Conservation (phyloP, 1,284 basidiomycete genomes). For the Boletus smithii region DNA sequence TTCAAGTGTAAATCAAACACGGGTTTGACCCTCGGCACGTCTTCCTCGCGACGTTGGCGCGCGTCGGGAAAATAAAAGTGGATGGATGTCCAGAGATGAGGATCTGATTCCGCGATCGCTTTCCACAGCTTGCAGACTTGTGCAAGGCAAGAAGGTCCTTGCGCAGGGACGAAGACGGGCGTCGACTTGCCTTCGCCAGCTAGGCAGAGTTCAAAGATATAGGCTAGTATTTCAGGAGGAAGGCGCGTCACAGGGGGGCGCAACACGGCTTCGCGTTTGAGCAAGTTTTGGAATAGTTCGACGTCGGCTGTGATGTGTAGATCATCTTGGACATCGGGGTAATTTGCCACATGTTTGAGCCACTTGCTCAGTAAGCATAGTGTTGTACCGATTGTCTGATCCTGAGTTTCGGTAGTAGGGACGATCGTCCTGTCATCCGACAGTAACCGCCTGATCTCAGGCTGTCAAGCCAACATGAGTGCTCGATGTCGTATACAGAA, state of each 20-base stretch:
- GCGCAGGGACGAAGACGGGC: background rate
- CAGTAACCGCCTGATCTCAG: background rate
- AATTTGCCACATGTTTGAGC: background rate
- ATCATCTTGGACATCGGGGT: background rate
- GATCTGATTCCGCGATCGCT: conserved; percentile 11
- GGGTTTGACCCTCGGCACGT: conserved; percentile 2
- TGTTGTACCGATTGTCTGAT: background rate
- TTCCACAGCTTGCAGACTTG: conserved; percentile 21
- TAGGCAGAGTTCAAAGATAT: conserved; percentile 17
- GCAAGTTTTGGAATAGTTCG: background rate
- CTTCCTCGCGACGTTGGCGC: background rate
- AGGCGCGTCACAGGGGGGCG: conserved; percentile 6
- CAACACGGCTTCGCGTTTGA: background rate
- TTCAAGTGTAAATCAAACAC: conserved; percentile 13
- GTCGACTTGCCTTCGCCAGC: background rate
- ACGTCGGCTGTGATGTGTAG: background rate
- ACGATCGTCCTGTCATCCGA: background rate
- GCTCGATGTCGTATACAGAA: no score
- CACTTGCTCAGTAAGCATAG: no score
- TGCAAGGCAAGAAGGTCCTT: conserved; percentile 7
- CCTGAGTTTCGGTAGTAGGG: background rate
- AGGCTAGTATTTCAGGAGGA: conserved; percentile 16
- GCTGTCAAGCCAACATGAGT: conserved; percentile 1
- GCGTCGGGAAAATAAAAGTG: conserved; percentile 10
- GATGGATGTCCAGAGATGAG: conserved; percentile 22